Base-by-base conservation (phyloP, 2,329 filamentous ascomycete genomes). In the Xylaria sp. region DNA sequence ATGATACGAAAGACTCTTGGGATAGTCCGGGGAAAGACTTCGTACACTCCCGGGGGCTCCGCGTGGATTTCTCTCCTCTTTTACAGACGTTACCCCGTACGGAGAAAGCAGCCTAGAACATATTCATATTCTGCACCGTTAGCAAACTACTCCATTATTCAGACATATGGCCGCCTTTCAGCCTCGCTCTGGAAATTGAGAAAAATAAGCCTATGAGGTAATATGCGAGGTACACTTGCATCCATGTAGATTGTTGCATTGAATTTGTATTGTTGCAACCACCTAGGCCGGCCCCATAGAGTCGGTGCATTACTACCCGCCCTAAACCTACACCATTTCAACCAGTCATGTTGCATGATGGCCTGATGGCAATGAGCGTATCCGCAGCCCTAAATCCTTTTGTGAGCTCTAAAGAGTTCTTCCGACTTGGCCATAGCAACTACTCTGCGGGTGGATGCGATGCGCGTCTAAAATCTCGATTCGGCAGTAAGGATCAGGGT, bases 371-470 rank as follows among this genome's bases (percentile, higher is more conserved):
- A 41, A 45, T 50, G 48, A 61, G 28, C n/a, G n/a, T 69, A 39
- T 63, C 60, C 36, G 48, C 60, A 57, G 32, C 30, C 55, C 32
- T 36, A 15, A 8, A 57, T 52, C n/a, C 34, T 48, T 43, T 39
- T 36, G 53, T 30, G 48, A 30, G 13, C 28, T 41, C 41, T 34
- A 32, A 30, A 36, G 12, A 64, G 53, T 60, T 62, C 43, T 39
- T 60, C 65, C 60, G 62, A 48, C 58, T 60, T 68, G 53, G 65
- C 68, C 34, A 46, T 57, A 57, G 62, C 53, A 53, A 45, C 18
- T n/a, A 67, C 25, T 41, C 45, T 65, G 58, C 58, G 12, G 36
- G 52, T 32, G 41, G 32, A 55, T 60, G 66, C 53, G 39, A 60
- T 63, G 64, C 30, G 50, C 56, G 41, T 56, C 34, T 56, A 39